Evolutionary conservation across 1,139 yeast genomes (phyloP), one percentile per base, ranked within the genome.

Genomic region (Kurtzmaniella quercitrusa): DNA sequence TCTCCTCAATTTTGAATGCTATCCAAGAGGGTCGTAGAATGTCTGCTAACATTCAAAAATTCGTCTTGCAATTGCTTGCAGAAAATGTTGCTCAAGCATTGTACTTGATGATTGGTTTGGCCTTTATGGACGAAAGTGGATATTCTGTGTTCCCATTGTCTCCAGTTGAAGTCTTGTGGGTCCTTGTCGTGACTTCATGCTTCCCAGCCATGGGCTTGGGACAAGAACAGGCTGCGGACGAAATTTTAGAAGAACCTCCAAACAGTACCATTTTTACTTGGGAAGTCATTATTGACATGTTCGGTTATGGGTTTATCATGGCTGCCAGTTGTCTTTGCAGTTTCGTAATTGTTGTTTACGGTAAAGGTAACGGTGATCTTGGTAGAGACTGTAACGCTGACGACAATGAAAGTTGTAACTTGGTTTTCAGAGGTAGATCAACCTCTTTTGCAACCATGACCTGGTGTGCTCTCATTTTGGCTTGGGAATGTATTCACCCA

Each of bases 401-500:
- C 11, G 40, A 28, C 23, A 37, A 26, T 19, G 15, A 18, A 3
- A 23, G 21, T 1, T 89, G 96, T 65, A 57, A 66, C 39, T 66
- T 74, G 50, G 96, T 89, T 5, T 88, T 83, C 67, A 71, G 79
- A 54, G 91, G 93, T 2, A 80, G 97, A 59, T 80, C 96, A 2
- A 79, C 87, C 3, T 76, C 94, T 0, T 89, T 89, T 66, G 88
- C 86, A 3, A 80, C 83, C 5, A 83, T 89, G 84, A 88, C 96
- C 1, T 89, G 96, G 96, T 80, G 94, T 66, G 85, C 95, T 3
- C 75, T 89, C 48, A 64, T 89, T 22, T 70, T 88, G 45, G 96
- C 96, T 2, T 88, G 95, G 95, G 96, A 88, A 64, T 89, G 91
- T 56, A 75, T 88, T 46, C 94, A 88, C 59, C 72, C 84, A 62